Evolutionary conservation across 495 filamentous ascomycete species (phyloP).

Genomic region (Neurospora hispaniola): DNA sequence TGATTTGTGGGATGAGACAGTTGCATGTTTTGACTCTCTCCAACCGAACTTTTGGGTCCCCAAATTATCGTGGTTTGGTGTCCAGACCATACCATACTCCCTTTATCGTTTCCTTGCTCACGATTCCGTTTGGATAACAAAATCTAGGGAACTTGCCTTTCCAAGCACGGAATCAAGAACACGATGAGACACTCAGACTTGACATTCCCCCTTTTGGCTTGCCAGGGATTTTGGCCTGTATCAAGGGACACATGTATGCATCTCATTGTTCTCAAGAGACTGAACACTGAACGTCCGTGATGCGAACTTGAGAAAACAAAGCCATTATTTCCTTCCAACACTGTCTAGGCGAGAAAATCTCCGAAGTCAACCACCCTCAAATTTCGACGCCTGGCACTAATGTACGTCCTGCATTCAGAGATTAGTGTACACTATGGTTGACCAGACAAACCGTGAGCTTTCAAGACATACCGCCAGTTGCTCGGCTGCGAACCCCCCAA

Average conservation of each 20-base stretch:
- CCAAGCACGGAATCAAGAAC: neutral
- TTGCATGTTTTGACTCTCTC: neutral
- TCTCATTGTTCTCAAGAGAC: neutral
- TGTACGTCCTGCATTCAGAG: neutral
- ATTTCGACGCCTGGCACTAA: neutral
- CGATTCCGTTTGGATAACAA: neutral
- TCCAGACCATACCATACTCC: neutral
- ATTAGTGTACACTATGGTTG: neutral
- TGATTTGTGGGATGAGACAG: neutral
- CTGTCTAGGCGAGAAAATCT: neutral
- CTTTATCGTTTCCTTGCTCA: neutral
- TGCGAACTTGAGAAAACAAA: neutral
- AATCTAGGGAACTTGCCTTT: neutral
- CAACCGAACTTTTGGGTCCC: neutral
- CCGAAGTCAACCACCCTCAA: neutral
- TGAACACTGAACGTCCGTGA: neutral
- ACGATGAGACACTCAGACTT: neutral
- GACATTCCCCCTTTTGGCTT: neutral
- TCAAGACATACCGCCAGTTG: neutral
- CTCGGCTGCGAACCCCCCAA: neutral
- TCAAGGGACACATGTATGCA: neutral
- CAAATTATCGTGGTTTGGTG: neutral
- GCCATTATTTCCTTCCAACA: neutral
- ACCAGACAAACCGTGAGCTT: neutral
- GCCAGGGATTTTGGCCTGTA: neutral